A percentile compares a stretch with the other conserved stretches of the same genome.
Conservation (phyloP, 2,329 filamentous ascomycete species). For the Penicillium sp. region DNA sequence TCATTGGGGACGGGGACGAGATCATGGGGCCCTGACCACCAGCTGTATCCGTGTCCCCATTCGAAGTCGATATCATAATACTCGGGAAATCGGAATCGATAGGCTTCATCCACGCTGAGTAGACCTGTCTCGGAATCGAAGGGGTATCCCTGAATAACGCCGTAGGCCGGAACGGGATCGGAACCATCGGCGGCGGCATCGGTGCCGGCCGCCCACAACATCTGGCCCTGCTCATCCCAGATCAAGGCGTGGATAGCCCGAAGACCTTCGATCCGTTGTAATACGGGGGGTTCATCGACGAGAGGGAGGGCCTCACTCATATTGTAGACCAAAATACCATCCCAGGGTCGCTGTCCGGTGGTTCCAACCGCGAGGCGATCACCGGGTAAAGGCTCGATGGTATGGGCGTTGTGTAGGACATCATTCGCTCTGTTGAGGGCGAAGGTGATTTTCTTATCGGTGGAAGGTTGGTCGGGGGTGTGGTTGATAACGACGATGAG, state of each 20-base stretch:
- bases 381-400: slow-evolving; percentile 21
- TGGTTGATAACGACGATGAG: slow-evolving; percentile 25
- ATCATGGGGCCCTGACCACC: slow-evolving; percentile 27
- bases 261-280: slow-evolving; percentile 25
- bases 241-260: slow-evolving; percentile 27
- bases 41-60: slow-evolving; percentile 25
- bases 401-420: slow-evolving; percentile 23
- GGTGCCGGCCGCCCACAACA: slow-evolving; percentile 25
- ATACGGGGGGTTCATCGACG: slow-evolving; percentile 19
- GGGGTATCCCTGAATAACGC: slow-evolving; percentile 22
- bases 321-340: slow-evolving; percentile 27
- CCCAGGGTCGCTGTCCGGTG: slow-evolving; percentile 24
- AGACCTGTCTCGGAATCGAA: slow-evolving; percentile 19
- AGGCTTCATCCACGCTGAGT: slow-evolving; percentile 14
- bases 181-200: slow-evolving; percentile 26
- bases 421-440: slow-evolving; percentile 22
- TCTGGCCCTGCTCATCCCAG: slow-evolving; percentile 26
- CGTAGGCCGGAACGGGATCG: slow-evolving; percentile 21
- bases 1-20: slow-evolving; percentile 27
- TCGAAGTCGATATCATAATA: slow-evolving; percentile 19
- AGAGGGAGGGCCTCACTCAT: slow-evolving; percentile 19
- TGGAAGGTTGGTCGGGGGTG: slow-evolving; percentile 20
- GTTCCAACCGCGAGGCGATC: slow-evolving; percentile 23
- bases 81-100: slow-evolving; percentile 13
- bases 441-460: slow-evolving; percentile 26